Conservation (phyloP, 768 basidiomycete species). For the Phanerodontia chrysosporium region DNA sequence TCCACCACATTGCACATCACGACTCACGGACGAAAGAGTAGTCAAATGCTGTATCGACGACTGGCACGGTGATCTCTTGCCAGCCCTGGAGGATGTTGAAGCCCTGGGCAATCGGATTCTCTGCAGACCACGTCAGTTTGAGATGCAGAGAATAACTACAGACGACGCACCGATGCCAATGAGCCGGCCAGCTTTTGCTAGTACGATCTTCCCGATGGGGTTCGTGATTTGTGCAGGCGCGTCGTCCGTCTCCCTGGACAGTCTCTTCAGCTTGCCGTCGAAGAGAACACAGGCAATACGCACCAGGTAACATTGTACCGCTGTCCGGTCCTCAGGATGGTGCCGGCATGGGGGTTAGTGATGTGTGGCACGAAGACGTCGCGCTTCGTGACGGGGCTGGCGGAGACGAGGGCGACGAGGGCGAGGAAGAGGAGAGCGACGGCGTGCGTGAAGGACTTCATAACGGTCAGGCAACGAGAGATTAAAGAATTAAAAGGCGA, state of each 20-base stretch:
- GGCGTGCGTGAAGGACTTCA: slow-evolving; percentile 21
- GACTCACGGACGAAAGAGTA: slow-evolving; percentile 42
- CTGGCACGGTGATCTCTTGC: slow-evolving; percentile 34
- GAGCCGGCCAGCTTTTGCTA: slow-evolving; percentile 23
- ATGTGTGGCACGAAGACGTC: slow-evolving; percentile 48
- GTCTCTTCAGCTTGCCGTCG: neutral
- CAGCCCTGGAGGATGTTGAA: slow-evolving; percentile 35
- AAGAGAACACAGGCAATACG: slow-evolving; percentile 4
- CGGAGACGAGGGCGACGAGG: slow-evolving; percentile 20
- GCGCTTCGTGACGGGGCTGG: slow-evolving; percentile 32
- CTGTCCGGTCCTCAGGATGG: slow-evolving; percentile 43
- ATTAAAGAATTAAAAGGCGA: no score
- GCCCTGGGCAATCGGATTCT: slow-evolving; percentile 28
- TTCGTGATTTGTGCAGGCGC: slow-evolving; percentile 42
- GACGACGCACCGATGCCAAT: slow-evolving; percentile 27
- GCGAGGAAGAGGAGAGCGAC: slow-evolving; percentile 21
- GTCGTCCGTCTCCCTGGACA: slow-evolving; percentile 31
- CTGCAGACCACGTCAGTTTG: slow-evolving; percentile 13
- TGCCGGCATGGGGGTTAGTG: slow-evolving; percentile 35
- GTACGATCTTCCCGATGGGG: slow-evolving; percentile 18
- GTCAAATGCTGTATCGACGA: slow-evolving; percentile 26
- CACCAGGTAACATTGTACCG: slow-evolving; percentile 50
- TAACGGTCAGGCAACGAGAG: slow-evolving; percentile 1
- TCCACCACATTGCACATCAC: neutral
- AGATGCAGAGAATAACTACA: neutral